Base-by-base conservation (phyloP, 306 rosid species). In the Cajanus cajan region DNA sequence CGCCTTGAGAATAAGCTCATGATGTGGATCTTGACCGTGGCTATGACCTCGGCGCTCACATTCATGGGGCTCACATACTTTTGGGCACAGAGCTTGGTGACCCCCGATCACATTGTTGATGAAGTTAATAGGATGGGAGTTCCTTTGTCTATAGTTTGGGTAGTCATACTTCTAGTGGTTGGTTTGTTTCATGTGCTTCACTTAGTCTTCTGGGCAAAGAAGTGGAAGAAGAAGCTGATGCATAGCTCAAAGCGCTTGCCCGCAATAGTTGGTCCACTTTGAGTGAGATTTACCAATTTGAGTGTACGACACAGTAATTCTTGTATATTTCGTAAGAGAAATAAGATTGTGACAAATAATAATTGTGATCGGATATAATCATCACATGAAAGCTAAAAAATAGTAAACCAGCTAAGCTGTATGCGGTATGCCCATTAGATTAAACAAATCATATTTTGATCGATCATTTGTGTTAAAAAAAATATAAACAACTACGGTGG, bases 1-100 rank as follows among this genome's bases (percentile, higher is more conserved):
- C 89, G 83, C 10, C 67, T 86, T 2, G 55, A n/a, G 39, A 83
- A 69, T 18, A 81, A 71, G 73, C 7, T 45, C 12, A 24, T 50
- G 28, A 77, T 78, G 64, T 54, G 78, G 84, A 7, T 78, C 6
- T 28, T 86, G 76, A 44, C 48, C 13, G 1, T 77, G 9, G 66
- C 65, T 2, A 51, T 83, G 85, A 67, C 52, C 7, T 5, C 58
- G 0, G 18, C 77, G 7, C 63, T 83, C 58, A 36, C 83, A 0
- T 83, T 9, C 54, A 28, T 76, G 79, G 75, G 45, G 0, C 15
- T n/a, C 2, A 40, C 85, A 0, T 73, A 25, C 36, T 0, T 74
- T 7, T 34, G 25, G 3, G 84, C 70, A 0, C 19, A 8, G 15
- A 7, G 14, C 3, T 66, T 85, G 80, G 66, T 66, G 13, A 66